Conservation (phyloP, 2,329 filamentous ascomycete genomes). For the Salinomyces thailandicus region DNA sequence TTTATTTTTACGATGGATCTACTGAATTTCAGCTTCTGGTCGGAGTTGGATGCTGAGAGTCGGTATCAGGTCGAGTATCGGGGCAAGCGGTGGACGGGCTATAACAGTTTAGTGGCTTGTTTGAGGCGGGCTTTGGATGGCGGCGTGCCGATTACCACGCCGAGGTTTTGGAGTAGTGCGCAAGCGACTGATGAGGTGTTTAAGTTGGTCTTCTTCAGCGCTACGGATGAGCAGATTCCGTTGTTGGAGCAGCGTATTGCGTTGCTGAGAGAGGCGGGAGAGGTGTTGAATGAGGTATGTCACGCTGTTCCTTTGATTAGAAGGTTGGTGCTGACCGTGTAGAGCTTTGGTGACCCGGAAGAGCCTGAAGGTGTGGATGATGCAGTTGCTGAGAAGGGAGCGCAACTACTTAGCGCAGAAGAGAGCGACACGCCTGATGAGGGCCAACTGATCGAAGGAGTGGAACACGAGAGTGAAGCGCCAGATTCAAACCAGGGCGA, state of each 20-base stretch:
- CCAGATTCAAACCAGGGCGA: too few relatives aligned
- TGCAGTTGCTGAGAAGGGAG: neutral
- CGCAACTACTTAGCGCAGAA: too few relatives aligned
- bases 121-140: conserved; percentile 82
- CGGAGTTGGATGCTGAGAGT: conserved; percentile 55
- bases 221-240: conserved; percentile 78
- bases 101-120: conserved; percentile 85
- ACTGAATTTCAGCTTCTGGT: conserved; percentile 95
- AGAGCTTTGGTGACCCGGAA: conserved; percentile 9
- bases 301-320: neutral
- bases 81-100: conserved; percentile 78
- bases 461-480: too few relatives aligned
- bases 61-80: conserved; percentile 76
- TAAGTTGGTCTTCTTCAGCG: conserved; percentile 71
- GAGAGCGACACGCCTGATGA: too few relatives aligned
- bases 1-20: conserved; percentile 98
- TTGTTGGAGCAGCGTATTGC: conserved; percentile 65
- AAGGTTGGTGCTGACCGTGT: conserved; percentile 6
- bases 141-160: conserved; percentile 79
- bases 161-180: conserved; percentile 60
- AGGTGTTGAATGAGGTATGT: conserved; percentile 46
- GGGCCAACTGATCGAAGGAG: too few relatives aligned
- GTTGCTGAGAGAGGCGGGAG: conserved; percentile 73
- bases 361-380: neutral
- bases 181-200: conserved; percentile 62